Base-by-base conservation (phyloP, 345 rosid species). In the Kandelia obovata region DNA sequence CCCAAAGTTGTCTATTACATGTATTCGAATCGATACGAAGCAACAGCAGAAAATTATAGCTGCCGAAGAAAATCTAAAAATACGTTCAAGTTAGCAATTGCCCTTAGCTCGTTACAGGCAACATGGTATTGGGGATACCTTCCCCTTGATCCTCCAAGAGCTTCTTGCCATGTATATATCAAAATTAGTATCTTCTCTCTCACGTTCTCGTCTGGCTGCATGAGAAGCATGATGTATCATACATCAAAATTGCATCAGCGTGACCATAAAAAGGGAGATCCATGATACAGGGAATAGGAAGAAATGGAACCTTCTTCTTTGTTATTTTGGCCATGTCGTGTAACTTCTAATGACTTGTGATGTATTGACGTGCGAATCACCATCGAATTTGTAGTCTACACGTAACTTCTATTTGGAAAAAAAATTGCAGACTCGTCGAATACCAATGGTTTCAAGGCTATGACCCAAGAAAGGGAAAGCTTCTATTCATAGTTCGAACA, bases 281-380 rank as follows among this genome's bases (percentile, higher is more conserved):
- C 28, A 57, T 27, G 52, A 67, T 62, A 66, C 64, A 43, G 68
- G 63, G 31, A 62, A 62, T 73, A 32, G 7, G 46, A 57, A 62
- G 67, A 77, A 49, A 16, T 26, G n/a, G 19, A 72, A 92, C 98
- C 99, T 90, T 95, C 81, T 92, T 95, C 83, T 95, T 92, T 62
- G 92, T 93, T 68, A 90, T 86, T 79, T 92, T 92, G 74, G 92
- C 96, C 99, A 95, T 95, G 53, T 95, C 98, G 78, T 76, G 96
- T 69, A 95, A 81, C 37, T 34, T 34, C 37, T 34, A 34, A 34
- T 34, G 37, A 34, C 37, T 34, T 34, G 9, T 34, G 37, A 34
- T 34, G 9, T 34, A 34, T 34, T 34, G 7, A 7, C 37, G 1
- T 34, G 37, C 9, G 9, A 7, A 34, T 34, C 37, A 34, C 37